Conservation (phyloP, 140 eudicot species). For the Bidens hawaiensis region DNA sequence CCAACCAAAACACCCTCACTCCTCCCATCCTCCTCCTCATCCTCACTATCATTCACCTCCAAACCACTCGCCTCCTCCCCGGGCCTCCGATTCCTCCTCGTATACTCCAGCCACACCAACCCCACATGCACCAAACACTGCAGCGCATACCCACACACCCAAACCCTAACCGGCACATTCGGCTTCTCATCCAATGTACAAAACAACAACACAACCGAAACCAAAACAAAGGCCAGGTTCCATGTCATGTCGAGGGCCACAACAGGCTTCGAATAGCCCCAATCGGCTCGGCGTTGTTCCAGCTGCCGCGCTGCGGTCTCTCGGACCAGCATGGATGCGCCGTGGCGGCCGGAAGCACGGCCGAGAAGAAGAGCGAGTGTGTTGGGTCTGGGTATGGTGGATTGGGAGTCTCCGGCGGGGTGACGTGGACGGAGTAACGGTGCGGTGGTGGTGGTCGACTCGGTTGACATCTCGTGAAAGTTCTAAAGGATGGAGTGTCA, state of each 20-base stretch:
- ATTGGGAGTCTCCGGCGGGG: constrained; percentile 17
- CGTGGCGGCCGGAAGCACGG: constrained; percentile 62
- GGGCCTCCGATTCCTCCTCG: constrained; percentile 43
- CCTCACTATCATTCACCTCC: constrained; percentile 27
- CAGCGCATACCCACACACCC: constrained; percentile 79
- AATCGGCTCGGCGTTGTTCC: constrained; percentile 87
- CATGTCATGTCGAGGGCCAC: constrained; percentile 86
- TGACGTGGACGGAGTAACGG: constrained; percentile 64
- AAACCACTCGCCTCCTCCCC: constrained; percentile 21
- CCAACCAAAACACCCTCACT: constrained; percentile 29
- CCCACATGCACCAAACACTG: constrained; percentile 89
- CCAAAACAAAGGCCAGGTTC: constrained; percentile 74
- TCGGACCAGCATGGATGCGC: constrained; percentile 78
- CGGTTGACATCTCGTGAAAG: constrained; percentile 22
- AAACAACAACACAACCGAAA: constrained; percentile 51
- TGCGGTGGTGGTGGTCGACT: constrained; percentile 22
- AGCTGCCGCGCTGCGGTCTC: constrained; percentile 95
- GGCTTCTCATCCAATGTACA: constrained; percentile 56
- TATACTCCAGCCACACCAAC: constrained; percentile 80
- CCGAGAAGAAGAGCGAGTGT: constrained; percentile 57
- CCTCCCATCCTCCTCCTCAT: constrained; percentile 41
- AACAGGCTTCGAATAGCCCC: constrained; percentile 93
- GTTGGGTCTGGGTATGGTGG: constrained; percentile 27
- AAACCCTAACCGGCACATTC: constrained; percentile 85
- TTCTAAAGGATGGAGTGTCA: constrained; percentile 13